phyloP scores from a whole-genome alignment of 192 early-diverging fungal species.

The Entophlyctis luteolus region DNA sequence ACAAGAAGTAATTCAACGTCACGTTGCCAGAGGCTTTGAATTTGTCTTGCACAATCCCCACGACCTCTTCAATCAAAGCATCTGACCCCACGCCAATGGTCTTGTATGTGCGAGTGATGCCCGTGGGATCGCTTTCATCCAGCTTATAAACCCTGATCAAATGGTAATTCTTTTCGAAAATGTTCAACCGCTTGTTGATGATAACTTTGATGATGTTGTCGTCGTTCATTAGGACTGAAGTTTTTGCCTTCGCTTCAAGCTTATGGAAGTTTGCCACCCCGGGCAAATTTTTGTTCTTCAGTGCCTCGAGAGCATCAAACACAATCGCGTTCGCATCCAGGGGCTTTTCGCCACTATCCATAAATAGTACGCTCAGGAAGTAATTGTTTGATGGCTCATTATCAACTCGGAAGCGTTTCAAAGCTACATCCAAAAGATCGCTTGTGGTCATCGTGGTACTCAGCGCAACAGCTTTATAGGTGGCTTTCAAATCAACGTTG shows the following conservation, averaged over 20 bases:
- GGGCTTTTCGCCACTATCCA: conserved; percentile 41
- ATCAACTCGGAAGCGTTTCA: conserved; percentile 41
- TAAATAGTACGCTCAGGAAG: conserved; percentile 43
- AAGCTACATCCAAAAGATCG: conserved; percentile 33
- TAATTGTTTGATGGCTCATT: conserved; percentile 30
- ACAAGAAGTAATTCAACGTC: conserved; percentile 23
- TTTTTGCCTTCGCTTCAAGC: conserved; percentile 12
- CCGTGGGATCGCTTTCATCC: conserved; percentile 23
- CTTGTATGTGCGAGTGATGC: conserved; percentile 43
- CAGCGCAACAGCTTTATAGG: conserved; percentile 46
- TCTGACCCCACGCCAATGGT: conserved; percentile 43
- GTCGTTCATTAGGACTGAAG: conserved; percentile 30
- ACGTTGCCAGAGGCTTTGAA: conserved; percentile 33
- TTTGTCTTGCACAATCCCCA: conserved; percentile 42
- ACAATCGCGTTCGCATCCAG: conserved; percentile 32
- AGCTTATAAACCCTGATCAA: conserved; percentile 40
- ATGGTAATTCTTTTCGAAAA: conserved; percentile 48
- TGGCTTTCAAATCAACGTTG: conserved; percentile 50
- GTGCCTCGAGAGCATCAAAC: conserved; percentile 34
- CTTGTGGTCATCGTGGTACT: conserved; percentile 35
- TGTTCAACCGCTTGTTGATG: conserved; percentile 50
- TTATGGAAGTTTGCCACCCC: conserved; percentile 30
- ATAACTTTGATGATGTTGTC: conserved; percentile 54
- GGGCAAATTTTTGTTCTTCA: conserved; percentile 38
- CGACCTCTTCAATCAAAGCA: conserved; percentile 32